Evolutionary conservation across 129 eudicot genomes (phyloP).

Genomic region (Rutidosis leptorrhynchoides): DNA sequence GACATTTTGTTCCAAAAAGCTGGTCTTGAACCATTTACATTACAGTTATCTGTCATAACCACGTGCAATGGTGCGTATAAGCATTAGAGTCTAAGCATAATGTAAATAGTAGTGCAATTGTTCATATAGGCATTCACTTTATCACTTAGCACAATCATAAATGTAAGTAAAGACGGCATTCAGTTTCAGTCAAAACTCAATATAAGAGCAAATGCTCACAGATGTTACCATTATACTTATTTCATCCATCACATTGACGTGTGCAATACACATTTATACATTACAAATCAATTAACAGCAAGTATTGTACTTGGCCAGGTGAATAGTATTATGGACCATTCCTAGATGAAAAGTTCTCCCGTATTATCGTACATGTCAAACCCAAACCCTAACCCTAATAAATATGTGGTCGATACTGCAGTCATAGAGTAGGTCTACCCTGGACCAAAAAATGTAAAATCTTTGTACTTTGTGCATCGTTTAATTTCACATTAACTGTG

Average conservation of each 20-base stretch:
- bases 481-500: background rate
- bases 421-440: background rate
- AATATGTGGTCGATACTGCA: background rate
- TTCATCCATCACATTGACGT: background rate
- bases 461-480: background rate
- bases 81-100: background rate
- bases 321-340: background rate
- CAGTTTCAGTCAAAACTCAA: slow-evolving; percentile 4
- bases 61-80: background rate
- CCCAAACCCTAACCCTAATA: background rate
- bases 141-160: background rate
- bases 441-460: background rate
- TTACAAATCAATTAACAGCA: background rate
- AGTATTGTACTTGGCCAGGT: background rate
- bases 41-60: slow-evolving; percentile 36
- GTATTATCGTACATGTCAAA: background rate
- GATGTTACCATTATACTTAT: background rate
- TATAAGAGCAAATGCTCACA: slow-evolving; percentile 6
- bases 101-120: background rate
- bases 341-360: background rate
- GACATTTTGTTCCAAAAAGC: slow-evolving; percentile 54
- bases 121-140: background rate
- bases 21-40: slow-evolving; percentile 37
- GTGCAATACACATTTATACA: background rate
- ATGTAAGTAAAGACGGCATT: slow-evolving; percentile 1